Evolutionary conservation across 23 red algal species (phyloP), one percentile per base, ranked within the genome.

Genomic region (Gracilariopsis chorda): DNA sequence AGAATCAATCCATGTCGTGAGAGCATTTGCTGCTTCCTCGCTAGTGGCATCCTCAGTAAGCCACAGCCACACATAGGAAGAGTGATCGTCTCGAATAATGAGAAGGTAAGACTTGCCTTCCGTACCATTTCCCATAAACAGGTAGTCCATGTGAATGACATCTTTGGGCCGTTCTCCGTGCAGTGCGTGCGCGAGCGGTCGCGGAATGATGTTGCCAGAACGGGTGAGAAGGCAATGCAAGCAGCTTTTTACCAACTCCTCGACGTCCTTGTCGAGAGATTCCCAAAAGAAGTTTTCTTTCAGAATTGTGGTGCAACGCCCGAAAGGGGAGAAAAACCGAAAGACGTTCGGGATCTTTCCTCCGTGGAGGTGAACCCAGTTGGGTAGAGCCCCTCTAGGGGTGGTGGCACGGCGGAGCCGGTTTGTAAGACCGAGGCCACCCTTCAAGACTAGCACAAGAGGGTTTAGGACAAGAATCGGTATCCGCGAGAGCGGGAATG

Each of bases 131-230:
- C 75, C 0, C 8, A 80, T n/a, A 37, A 51, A 80, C n/a, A 80
- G 75, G 75, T 37, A 80, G 46, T 80, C 75, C 45, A 80, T 7
- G 42, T 80, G 75, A 7, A 80, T 39, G 9, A 80, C 49, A 0
- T 80, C 75, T 1, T 80, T 80, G 0, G 75, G 75, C 14, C 24
- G 43, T 21, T 19, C 43, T 23, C 45, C 43, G 75, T 80, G 75
- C 45, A 80, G 7, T 0, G 75, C 49, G 37, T 13, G 21, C 7
- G 27, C 0, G 23, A 80, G 0, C 45, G 75, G 75, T 24, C 75
- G 75, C 29, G 75, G 0, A 3, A 9, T 40, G 37, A 5, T 19
- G 7, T 73, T 29, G 37, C 20, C 28, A 20, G 67, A 35, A 8
- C 67, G 67, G 34, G 67, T 42, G 6, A 42, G 10, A 20, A 73